Evolutionary conservation across 1,284 basidiomycete genomes (phyloP).

Genomic region (Cryptococcus floricola): DNA sequence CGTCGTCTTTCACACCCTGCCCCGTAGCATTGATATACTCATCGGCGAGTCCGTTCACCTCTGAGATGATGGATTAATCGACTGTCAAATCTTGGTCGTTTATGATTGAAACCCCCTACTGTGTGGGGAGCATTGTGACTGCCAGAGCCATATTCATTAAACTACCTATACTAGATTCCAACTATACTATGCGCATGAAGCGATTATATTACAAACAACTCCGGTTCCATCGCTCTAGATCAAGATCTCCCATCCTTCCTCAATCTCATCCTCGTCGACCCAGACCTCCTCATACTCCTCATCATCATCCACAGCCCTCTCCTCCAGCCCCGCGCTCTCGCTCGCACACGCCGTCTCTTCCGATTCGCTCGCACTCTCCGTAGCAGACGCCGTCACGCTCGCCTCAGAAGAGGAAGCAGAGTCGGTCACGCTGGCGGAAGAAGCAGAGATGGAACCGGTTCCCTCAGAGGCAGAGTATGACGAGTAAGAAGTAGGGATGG

Average conservation of each 20-base stretch:
- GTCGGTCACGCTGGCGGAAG: not conserved
- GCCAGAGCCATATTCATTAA: too few relatives aligned
- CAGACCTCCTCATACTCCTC: conserved; percentile 31
- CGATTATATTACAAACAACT: too few relatives aligned
- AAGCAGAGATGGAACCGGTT: conserved; percentile 3
- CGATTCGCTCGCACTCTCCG: conserved; percentile 1
- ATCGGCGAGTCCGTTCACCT: too few relatives aligned
- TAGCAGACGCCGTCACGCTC: conserved; percentile 4
- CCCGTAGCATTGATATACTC: too few relatives aligned
- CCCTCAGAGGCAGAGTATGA: conserved; percentile 6
- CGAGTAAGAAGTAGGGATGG: not conserved
- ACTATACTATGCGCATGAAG: too few relatives aligned
- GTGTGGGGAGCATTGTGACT: too few relatives aligned
- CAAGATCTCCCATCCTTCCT: conserved; percentile 20
- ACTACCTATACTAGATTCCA: too few relatives aligned
- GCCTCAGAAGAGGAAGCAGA: conserved; percentile 5
- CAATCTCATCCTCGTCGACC: conserved; percentile 30
- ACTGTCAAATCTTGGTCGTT: too few relatives aligned
- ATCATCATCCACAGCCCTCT: conserved; percentile 3
- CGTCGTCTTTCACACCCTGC: too few relatives aligned
- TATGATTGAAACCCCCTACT: too few relatives aligned
- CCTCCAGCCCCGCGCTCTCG: not conserved
- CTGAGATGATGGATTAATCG: too few relatives aligned
- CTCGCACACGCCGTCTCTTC: conserved; percentile 1
- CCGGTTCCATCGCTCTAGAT: not conserved